These are phyloP conservation scores for Paramecium biaurelia DNA, from an alignment of 73 alveolate species.

Conservation along the genomic window DNA sequence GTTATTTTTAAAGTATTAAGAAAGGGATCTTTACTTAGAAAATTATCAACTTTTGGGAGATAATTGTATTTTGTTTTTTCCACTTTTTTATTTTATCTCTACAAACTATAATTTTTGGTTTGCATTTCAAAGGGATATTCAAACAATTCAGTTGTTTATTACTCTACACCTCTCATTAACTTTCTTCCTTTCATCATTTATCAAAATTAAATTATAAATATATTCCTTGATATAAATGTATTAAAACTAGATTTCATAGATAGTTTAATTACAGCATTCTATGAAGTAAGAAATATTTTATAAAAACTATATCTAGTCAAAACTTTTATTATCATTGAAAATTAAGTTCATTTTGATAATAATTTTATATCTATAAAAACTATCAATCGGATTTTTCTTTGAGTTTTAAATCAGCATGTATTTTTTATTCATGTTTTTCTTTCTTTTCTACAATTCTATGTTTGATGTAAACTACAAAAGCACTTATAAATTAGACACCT, in stretches of 20 bases:
- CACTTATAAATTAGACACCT: neutral
- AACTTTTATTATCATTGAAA: neutral
- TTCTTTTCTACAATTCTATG: constrained; percentile 26
- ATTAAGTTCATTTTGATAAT: neutral
- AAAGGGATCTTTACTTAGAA: neutral
- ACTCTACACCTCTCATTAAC: neutral
- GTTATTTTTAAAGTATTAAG: neutral
- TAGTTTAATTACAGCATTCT: neutral
- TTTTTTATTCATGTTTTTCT: constrained; percentile 23
- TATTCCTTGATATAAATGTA: neutral
- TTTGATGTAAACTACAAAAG: neutral
- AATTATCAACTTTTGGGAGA: neutral
- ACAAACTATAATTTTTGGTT: neutral
- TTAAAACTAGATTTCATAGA: neutral
- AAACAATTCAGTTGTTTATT: neutral
- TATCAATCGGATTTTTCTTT: constrained; percentile 38
- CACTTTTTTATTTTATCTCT: neutral
- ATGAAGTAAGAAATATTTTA: neutral
- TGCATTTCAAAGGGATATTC: neutral
- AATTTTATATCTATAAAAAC: neutral
- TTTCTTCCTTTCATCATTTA: neutral
- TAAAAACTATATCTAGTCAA: neutral
- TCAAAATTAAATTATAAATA: neutral
- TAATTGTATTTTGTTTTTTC: neutral
- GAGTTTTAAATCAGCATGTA: constrained; percentile 32